A percentile compares a stretch with the other conserved stretches of the same genome.
Evolutionary conservation across 2,329 filamentous ascomycete genomes (phyloP).

Genomic region (Blastomyces emzantsi): DNA sequence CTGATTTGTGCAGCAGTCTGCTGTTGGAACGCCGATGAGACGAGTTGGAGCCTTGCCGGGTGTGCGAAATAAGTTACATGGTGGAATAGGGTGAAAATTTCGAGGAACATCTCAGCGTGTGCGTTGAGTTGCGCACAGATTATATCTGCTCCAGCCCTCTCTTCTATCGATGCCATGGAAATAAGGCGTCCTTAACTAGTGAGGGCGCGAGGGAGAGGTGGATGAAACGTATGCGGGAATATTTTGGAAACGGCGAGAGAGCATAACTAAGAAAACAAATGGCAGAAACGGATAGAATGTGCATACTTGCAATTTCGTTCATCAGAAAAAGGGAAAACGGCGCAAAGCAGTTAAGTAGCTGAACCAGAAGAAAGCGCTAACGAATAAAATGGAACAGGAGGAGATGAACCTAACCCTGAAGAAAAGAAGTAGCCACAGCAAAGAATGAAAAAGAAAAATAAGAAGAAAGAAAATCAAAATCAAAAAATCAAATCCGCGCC

Average conservation of each 20-base stretch:
- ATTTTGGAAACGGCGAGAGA: neutral
- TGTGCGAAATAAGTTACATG: neutral
- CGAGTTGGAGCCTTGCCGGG: neutral
- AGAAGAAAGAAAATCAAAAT: neutral
- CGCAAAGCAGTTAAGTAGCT: neutral
- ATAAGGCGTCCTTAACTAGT: neutral
- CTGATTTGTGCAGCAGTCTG: neutral
- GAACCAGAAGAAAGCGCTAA: too few relatives aligned
- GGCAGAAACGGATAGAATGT: neutral
- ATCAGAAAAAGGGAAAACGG: neutral
- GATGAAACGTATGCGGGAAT: neutral
- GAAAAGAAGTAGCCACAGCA: neutral
- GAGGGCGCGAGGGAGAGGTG: too few relatives aligned
- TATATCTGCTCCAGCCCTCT: neutral
- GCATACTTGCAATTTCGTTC: neutral
- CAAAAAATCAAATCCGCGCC: neutral
- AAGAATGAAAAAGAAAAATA: neutral
- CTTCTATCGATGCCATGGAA: neutral
- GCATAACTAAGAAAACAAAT: neutral
- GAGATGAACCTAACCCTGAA: neutral
- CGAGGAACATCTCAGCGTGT: neutral
- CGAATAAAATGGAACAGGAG: neutral
- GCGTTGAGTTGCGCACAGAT: neutral
- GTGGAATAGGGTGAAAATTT: neutral
- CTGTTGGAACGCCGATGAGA: neutral